Evolutionary conservation across 2,329 filamentous ascomycete genomes (phyloP), one percentile per base, ranked within the genome.

Genomic region (Colletotrichum sp.): DNA sequence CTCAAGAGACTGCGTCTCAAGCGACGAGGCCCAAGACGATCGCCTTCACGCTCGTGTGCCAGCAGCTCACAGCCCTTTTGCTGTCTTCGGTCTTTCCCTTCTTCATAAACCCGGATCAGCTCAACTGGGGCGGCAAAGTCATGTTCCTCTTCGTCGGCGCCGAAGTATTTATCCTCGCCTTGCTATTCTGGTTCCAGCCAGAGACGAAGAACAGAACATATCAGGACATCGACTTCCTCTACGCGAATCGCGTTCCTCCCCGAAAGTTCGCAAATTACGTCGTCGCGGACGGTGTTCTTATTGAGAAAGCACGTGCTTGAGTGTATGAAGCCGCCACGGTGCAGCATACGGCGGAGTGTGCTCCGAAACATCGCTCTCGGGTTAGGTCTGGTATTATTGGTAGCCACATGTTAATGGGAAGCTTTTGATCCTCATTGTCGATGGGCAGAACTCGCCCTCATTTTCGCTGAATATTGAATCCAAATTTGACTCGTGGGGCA

Each of bases 131-230:
- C 0, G 83, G 83, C 36, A 85, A 82, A 76, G 79, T 85, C 73
- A 84, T 85, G 82, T 84, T 85, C 62, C 18, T 85, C 28, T 85
- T 85, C 67, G 83, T 83, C 7, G 82, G 76, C 1, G 83, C 83
- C 1, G 83, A 85, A 77, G 69, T 83, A 2, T 79, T 85, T 30
- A 83, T 85, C 24, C 79, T 85, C 8, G 76, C 69, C 2, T 75
- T 64, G 1, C 75, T 84, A 4, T 85, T 81, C 34, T 83, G 83
- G 77, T 80, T 84, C 72, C 84, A 85, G 75, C 83, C 84, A 6
- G 83, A 84, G 80, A 85, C 83, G 1, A 85, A 85, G 81, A 85
- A 85, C 78, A 80, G 83, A 26, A 84, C 81, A 2, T 83, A 84
- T 16, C 78, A 81, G 10, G 83, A 85, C 6, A 83, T 84, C 24